Evolutionary conservation across 1,284 basidiomycete genomes (phyloP).

Genomic region (Polyporus tsugae): DNA sequence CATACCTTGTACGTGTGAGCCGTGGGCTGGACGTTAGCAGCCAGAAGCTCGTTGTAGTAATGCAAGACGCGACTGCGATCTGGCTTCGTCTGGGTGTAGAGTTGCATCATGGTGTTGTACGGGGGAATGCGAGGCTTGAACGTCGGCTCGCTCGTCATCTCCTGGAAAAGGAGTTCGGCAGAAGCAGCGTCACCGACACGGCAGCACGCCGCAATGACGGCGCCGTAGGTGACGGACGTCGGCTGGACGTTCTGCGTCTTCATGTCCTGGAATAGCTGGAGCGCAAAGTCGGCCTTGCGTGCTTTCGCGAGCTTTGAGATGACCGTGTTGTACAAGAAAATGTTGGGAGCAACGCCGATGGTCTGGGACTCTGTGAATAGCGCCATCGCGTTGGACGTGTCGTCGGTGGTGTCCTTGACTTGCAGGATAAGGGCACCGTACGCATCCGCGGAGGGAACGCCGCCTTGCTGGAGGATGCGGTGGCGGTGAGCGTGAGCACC

Average conservation of each 20-base stretch:
- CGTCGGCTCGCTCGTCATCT: slow-evolving; percentile 80
- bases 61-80: slow-evolving; percentile 80
- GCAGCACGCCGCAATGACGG: slow-evolving; percentile 94
- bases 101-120: slow-evolving; percentile 99
- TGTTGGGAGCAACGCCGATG: slow-evolving; percentile 78
- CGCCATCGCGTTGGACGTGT: slow-evolving; percentile 85
- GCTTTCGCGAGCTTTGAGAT: slow-evolving; percentile 95
- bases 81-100: slow-evolving; percentile 91
- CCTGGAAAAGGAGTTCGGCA: slow-evolving; percentile 85
- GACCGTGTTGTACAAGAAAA: slow-evolving; percentile 94
- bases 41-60: slow-evolving; percentile 80
- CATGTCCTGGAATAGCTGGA: slow-evolving; percentile 89
- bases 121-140: slow-evolving; percentile 94
- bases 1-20: slow-evolving; percentile 93
- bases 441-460: slow-evolving; percentile 86
- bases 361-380: slow-evolving; percentile 85
- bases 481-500: slow-evolving; percentile 82
- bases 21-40: slow-evolving; percentile 75
- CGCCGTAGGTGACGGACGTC: slow-evolving; percentile 93
- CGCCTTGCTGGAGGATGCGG: slow-evolving; percentile 81
- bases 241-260: slow-evolving; percentile 74
- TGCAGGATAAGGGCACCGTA: slow-evolving; percentile 91
- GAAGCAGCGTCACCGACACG: slow-evolving; percentile 90
- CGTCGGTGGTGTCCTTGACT: slow-evolving; percentile 93
- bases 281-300: slow-evolving; percentile 87